A percentile compares a stretch with the other conserved stretches of the same genome.
phyloP scores from a whole-genome alignment of 2,329 filamentous ascomycete genomes.

The Exophiala lecanii-corni region DNA sequence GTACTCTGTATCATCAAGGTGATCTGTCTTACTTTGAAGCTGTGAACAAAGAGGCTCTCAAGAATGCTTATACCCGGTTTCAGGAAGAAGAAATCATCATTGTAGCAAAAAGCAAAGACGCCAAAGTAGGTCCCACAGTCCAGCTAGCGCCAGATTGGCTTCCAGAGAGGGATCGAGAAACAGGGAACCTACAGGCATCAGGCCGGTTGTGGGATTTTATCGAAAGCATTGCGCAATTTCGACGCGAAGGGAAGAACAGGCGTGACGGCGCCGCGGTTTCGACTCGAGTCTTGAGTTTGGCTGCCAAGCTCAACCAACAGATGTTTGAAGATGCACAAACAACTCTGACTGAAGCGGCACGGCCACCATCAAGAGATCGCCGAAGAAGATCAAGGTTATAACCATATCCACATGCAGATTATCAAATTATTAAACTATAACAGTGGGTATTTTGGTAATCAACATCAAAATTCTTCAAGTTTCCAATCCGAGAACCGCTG shows the following conservation, averaged over 20 bases:
- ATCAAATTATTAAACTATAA: background rate
- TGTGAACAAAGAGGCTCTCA: conserved; percentile 95
- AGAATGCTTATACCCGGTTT: conserved; percentile 84
- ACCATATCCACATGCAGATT: background rate
- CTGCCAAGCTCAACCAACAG: conserved; percentile 65
- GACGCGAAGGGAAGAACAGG: conserved; percentile 91
- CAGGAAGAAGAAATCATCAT: conserved; percentile 86
- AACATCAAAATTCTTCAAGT: too few species aligned
- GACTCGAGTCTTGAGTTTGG: conserved; percentile 70
- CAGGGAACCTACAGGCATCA: conserved; percentile 59
- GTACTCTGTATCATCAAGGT: conserved; percentile 95
- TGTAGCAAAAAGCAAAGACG: conserved; percentile 62
- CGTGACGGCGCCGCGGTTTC: conserved; percentile 89
- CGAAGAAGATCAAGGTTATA: conserved; percentile 1
- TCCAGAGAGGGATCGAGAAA: conserved; percentile 59
- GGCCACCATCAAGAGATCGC: background rate
- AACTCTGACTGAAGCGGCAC: background rate
- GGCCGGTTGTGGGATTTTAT: conserved; percentile 89
- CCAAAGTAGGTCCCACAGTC: conserved; percentile 41
- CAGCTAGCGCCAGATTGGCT: conserved; percentile 71
- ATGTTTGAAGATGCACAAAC: conserved; percentile 56
- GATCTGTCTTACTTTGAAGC: conserved; percentile 97
- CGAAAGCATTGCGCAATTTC: conserved; percentile 74
- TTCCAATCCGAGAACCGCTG: too few species aligned
- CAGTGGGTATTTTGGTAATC: background rate